Conservation (phyloP, 768 basidiomycete species). For the Boletus rex-veris region DNA sequence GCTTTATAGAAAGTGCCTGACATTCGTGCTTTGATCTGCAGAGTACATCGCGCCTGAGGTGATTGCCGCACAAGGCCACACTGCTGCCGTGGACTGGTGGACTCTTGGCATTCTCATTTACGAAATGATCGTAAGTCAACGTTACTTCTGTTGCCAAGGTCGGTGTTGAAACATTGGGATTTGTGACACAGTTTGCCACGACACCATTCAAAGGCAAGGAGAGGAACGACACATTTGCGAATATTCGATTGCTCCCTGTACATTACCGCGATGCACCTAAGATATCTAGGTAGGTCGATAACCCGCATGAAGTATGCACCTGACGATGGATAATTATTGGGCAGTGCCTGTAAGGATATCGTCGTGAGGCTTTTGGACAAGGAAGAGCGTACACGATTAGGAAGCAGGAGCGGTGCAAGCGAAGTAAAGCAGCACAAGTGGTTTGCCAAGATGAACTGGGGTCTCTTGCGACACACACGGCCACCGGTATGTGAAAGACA, state of each 20-base stretch:
- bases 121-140: conserved; percentile 90
- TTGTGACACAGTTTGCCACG: conserved; percentile 76
- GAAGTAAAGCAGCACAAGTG: conserved; percentile 99
- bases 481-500: conserved; percentile 70
- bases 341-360: conserved; percentile 84
- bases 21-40: conserved; percentile 33
- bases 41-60: conserved; percentile 99
- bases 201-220: conserved; percentile 98
- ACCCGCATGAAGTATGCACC: neutral
- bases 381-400: conserved; percentile 82
- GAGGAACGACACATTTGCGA: conserved; percentile 93
- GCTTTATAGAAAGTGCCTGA: conserved; percentile 13
- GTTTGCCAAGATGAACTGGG: conserved; percentile 97
- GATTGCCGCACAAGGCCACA: conserved; percentile 93
- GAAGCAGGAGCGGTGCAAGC: conserved; percentile 91
- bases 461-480: conserved; percentile 83
- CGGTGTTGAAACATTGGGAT: conserved; percentile 19
- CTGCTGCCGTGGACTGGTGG: conserved; percentile 99
- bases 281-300: conserved; percentile 59
- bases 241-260: conserved; percentile 85
- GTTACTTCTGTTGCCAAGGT: conserved; percentile 23
- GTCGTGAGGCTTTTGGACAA: conserved; percentile 88
- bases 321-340: conserved; percentile 9
- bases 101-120: conserved; percentile 97
- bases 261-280: conserved; percentile 84